Percentiles rank a stretch among this genome's conserved stretches.
These are phyloP conservation scores for Lathyrus tuberosus DNA, from an alignment of 306 rosid genomes.

Conservation along the genomic window DNA sequence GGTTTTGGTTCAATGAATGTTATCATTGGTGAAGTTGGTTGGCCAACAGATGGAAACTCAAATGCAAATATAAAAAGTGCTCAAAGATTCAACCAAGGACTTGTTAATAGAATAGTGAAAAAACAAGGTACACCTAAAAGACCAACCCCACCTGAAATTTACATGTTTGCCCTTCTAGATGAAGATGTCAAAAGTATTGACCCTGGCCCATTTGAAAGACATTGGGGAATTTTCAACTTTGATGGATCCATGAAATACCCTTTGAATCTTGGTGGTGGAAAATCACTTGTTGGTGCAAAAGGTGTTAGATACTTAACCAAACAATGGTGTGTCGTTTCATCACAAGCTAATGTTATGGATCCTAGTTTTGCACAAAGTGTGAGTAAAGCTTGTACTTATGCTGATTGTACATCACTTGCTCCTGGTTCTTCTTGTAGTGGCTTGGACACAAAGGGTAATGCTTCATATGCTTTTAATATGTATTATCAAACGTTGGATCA, in stretches of 20 bases:
- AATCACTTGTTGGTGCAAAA: conserved; percentile 61
- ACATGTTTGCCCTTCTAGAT: conserved; percentile 71
- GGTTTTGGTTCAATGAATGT: conserved; percentile 76
- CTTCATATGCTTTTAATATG: conserved; percentile 84
- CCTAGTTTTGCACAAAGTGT: conserved; percentile 51
- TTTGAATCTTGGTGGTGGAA: conserved; percentile 57
- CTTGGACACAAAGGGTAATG: conserved; percentile 64
- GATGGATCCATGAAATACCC: conserved; percentile 78
- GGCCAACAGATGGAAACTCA: conserved; percentile 89
- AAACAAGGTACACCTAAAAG: conserved; percentile 78
- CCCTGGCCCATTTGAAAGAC: conserved; percentile 91
- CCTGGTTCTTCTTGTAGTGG: conserved; percentile 73
- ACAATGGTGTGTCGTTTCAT: conserved; percentile 84
- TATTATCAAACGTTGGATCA: conserved; percentile 84
- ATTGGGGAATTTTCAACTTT: conserved; percentile 83
- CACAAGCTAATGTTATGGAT: conserved; percentile 59
- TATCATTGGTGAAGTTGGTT: conserved; percentile 87
- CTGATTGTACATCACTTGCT: conserved; percentile 82
- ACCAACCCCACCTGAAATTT: conserved; percentile 63
- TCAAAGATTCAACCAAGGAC: conserved; percentile 83
- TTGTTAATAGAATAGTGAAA: conserved; percentile 50
- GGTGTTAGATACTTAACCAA: conserved; percentile 70
- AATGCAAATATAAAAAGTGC: conserved; percentile 65
- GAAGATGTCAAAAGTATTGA: conserved; percentile 81
- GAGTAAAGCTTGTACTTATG: conserved; percentile 72